phyloP scores from a whole-genome alignment of 495 filamentous ascomycete genomes.

The Podospora anserina region DNA sequence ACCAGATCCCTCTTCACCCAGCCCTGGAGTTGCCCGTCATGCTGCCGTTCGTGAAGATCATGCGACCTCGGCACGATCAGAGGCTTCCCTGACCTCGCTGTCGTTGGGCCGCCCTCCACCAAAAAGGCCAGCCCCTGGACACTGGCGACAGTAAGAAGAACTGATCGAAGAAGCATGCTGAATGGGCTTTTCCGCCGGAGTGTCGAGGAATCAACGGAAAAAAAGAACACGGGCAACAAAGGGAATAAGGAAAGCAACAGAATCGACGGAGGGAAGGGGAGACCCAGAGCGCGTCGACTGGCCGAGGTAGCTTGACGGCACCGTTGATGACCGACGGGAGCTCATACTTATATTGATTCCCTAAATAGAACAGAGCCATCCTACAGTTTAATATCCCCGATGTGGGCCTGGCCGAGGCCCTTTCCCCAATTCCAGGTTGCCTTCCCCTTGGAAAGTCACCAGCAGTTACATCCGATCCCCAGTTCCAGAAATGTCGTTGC shows the following conservation, averaged over 20 bases:
- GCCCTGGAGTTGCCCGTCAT: constrained; percentile 18
- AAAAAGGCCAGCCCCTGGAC: not conserved
- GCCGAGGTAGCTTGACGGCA: not conserved
- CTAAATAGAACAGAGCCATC: not conserved
- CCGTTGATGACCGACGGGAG: not conserved
- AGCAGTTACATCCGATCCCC: not conserved
- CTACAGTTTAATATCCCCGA: not conserved
- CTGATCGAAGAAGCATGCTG: constrained; percentile 1
- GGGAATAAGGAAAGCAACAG: not conserved
- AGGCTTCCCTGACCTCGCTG: not conserved
- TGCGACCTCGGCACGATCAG: constrained; percentile 12
- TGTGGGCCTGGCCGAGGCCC: not conserved
- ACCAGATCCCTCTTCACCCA: constrained; percentile 34
- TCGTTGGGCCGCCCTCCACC: not conserved
- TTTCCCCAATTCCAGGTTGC: not conserved
- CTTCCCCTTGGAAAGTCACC: not conserved
- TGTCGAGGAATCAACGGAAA: not conserved
- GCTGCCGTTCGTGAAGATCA: constrained; percentile 23
- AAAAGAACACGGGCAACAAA: not conserved
- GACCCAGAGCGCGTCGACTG: not conserved
- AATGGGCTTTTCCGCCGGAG: not conserved
- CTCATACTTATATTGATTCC: not conserved
- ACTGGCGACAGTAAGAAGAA: not conserved
- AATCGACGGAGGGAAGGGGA: not conserved
- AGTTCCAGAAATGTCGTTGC: not conserved